A percentile compares a stretch with the other conserved stretches of the same genome.
Evolutionary conservation across 2,329 filamentous ascomycete species (phyloP).

Genomic region (Cercospora sp.): DNA sequence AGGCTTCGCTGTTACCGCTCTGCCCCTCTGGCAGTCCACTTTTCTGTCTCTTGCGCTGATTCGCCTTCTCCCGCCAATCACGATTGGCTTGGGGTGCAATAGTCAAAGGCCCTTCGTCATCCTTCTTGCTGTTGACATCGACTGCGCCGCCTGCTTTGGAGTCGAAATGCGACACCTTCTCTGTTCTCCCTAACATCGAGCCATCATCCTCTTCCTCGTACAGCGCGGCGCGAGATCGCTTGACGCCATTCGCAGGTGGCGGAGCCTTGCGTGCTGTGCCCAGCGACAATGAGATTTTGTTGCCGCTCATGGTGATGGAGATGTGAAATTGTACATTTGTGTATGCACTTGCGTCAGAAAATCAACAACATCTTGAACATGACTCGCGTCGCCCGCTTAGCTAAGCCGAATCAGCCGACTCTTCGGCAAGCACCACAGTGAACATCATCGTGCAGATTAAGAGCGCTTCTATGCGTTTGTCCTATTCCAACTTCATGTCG

Average conservation of each 20-base stretch:
- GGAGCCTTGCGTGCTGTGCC: slow-evolving; percentile 30
- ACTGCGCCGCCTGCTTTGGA: slow-evolving; percentile 52
- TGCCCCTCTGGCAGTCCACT: slow-evolving; percentile 56
- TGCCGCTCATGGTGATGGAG: slow-evolving; percentile 21
- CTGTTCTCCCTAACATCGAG: slow-evolving; percentile 46
- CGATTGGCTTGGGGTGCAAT: slow-evolving; percentile 61
- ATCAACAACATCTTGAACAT: slow-evolving; percentile 1
- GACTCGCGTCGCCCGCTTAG: not conserved
- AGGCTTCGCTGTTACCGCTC: slow-evolving; percentile 23
- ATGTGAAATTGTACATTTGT: not conserved
- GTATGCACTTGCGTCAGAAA: not conserved
- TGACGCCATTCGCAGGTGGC: slow-evolving; percentile 40
- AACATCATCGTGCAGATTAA: slow-evolving; percentile 9
- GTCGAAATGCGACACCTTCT: slow-evolving; percentile 59
- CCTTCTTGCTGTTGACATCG: slow-evolving; percentile 39
- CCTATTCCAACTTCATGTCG: slow-evolving; percentile 1
- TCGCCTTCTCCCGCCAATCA: slow-evolving; percentile 61
- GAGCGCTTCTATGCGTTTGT: not conserved
- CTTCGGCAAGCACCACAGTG: not conserved
- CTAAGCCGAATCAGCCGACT: not conserved
- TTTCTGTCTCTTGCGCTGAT: slow-evolving; percentile 52
- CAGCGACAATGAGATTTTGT: slow-evolving; percentile 38
- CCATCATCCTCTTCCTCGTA: slow-evolving; percentile 53
- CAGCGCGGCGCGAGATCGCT: slow-evolving; percentile 45
- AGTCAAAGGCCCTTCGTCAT: slow-evolving; percentile 51